Base-by-base conservation (phyloP, 2,329 filamentous ascomycete genomes). In the Apiospora hydei region DNA sequence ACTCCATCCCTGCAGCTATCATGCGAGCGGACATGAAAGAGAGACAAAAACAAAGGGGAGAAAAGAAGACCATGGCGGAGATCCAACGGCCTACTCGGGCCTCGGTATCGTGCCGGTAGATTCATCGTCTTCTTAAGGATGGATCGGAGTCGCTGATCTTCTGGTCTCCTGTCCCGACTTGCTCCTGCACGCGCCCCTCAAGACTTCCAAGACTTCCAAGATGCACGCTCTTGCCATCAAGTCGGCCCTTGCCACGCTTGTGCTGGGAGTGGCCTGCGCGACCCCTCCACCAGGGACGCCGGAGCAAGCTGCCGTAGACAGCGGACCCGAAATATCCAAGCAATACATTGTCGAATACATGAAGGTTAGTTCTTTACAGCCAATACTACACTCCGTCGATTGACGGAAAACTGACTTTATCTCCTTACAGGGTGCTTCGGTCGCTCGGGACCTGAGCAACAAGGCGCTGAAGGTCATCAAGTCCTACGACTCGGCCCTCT, bases 401-500 rank as follows among this genome's bases (percentile, higher is more conserved):
- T 21, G 10, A 5, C 43, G 4, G 11, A 10, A 67, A 4, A 18
- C n/a, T 4, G n/a, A 68, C 30, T 41, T 7, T 21, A 18, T 47
- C 11, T 10, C 14, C 14, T 46, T 18, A 4, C 24, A 47, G 66
- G 66, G 66, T 34, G 24, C 66, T 47, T 47, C 43, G 4, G 41
- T 46, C n/a, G 66, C 66, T 47, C 43, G 66, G 13, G 66, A 68
- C 7, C 43, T 68, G 66, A 68, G 43, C 66, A 47, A 47, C 66
- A 47, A 68, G 14, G 43, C 43, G 2, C 24, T 68, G 24, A 68
- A 68, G 21, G 66, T 68, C 66, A 34, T 68, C 66, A 68, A 47
- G 24, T 68, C 66, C 14, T 68, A 47, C 43, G 66, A 68, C 24
- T 68, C 66, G 66, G 14, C 66, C 30, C 66, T 68, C 43, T 68